Percentiles rank a stretch among this genome's conserved stretches.
Conservation (phyloP, 139 green algal species). For the Coelastrella sp. region DNA sequence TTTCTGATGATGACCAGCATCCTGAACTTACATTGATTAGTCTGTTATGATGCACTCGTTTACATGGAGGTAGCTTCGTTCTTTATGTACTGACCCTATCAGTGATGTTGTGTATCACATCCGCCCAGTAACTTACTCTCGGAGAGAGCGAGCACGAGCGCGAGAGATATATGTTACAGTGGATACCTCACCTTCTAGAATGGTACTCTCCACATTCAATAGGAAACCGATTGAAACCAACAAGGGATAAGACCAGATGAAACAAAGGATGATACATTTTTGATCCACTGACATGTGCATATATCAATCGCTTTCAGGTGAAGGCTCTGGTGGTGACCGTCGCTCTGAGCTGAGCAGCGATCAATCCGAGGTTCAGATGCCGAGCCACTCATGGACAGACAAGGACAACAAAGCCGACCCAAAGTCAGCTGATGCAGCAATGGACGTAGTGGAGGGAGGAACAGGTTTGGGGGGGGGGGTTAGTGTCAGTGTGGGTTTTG, state of each 20-base stretch:
- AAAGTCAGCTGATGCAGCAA: not conserved
- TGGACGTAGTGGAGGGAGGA: not conserved
- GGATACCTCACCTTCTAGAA: too few species aligned
- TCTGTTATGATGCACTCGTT: not conserved
- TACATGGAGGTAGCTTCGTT: too few species aligned
- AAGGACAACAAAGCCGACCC: not conserved
- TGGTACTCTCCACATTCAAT: too few species aligned
- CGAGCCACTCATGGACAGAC: not conserved
- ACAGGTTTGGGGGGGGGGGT: not conserved
- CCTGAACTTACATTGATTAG: not conserved
- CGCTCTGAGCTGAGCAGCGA: not conserved
- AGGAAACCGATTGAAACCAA: too few species aligned
- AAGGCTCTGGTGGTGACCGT: not conserved
- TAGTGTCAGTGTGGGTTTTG: too few species aligned
- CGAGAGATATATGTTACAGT: too few species aligned
- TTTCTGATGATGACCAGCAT: not conserved
- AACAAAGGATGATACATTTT: not conserved
- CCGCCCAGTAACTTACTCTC: not conserved
- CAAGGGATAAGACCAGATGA: too few species aligned
- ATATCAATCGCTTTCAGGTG: not conserved
- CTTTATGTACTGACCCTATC: not conserved
- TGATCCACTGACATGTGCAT: not conserved
- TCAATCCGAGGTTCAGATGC: not conserved
- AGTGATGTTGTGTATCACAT: not conserved
- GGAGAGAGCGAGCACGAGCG: too few species aligned